Conservation (phyloP, 2,329 filamentous ascomycete genomes). For the Plectosphaerella sp. region DNA sequence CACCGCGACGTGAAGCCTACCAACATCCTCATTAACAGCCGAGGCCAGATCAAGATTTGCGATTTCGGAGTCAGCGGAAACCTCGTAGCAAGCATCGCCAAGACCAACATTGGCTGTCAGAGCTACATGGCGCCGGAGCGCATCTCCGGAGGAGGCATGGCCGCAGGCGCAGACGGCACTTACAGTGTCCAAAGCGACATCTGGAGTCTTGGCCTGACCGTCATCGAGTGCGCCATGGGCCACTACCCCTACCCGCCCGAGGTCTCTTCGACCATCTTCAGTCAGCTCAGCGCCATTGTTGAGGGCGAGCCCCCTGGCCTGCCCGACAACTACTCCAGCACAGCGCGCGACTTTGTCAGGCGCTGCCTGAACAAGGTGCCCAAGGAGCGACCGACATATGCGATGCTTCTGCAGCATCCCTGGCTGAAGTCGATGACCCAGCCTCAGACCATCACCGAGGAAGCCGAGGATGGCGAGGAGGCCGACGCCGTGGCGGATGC, state of each 20-base stretch:
- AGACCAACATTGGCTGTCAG: slow-evolving; percentile 98
- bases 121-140: slow-evolving; percentile 98
- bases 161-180: slow-evolving; percentile 72
- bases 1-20: slow-evolving; percentile 98
- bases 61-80: slow-evolving; percentile 98
- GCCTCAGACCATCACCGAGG: slow-evolving; percentile 69
- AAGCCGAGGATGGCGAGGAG: slow-evolving; percentile 51
- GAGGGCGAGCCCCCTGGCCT: slow-evolving; percentile 92
- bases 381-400: slow-evolving; percentile 88
- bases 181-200: slow-evolving; percentile 98
- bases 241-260: slow-evolving; percentile 95
- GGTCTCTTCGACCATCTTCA: slow-evolving; percentile 97
- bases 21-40: slow-evolving; percentile 91
- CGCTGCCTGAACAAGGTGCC: slow-evolving; percentile 91
- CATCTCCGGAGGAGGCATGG: slow-evolving; percentile 81
- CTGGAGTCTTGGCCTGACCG: slow-evolving; percentile 89
- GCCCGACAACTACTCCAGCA: slow-evolving; percentile 71
- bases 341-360: slow-evolving; percentile 80
- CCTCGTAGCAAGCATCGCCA: slow-evolving; percentile 92
- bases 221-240: slow-evolving; percentile 94
- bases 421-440: slow-evolving; percentile 78
- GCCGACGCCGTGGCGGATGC: slow-evolving; percentile 37
- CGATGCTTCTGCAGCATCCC: slow-evolving; percentile 80
- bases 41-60: slow-evolving; percentile 94
- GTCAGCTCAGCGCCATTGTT: slow-evolving; percentile 92